These are phyloP conservation scores for Mortierella sp. DNA, from an alignment of 371 early-diverging fungal genomes.

Conservation along the genomic window DNA sequence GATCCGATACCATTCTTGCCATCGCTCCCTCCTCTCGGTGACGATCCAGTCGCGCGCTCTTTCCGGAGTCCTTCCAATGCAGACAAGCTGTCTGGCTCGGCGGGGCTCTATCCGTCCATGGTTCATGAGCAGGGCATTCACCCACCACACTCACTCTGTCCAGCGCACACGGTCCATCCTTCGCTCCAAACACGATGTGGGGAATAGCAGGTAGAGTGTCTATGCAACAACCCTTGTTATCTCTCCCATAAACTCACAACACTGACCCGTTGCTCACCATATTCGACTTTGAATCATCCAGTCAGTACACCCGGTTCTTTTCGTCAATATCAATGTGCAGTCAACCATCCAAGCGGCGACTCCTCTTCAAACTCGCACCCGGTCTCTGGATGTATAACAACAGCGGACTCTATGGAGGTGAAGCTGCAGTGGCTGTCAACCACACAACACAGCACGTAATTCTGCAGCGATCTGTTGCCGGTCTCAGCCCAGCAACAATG, in stretches of 20 bases:
- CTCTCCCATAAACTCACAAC: neutral
- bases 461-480: constrained; percentile 36
- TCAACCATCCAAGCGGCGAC: constrained; percentile 33
- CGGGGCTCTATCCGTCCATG: constrained; percentile 25
- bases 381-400: constrained; percentile 53
- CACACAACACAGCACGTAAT: constrained; percentile 53
- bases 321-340: constrained; percentile 20
- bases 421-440: constrained; percentile 51
- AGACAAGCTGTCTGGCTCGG: constrained; percentile 34
- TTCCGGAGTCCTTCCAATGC: constrained; percentile 18
- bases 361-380: constrained; percentile 45
- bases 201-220: constrained; percentile 19
- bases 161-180: constrained; percentile 28
- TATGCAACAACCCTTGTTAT: neutral
- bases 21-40: neutral
- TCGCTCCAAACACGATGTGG: constrained; percentile 6
- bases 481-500: constrained; percentile 10
- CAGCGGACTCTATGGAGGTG: constrained; percentile 42
- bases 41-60: neutral
- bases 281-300: neutral
- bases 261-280: neutral
- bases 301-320: constrained; percentile 20
- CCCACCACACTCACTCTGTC: constrained; percentile 3
- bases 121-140: constrained; percentile 21
- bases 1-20: neutral